These are phyloP conservation scores for Nissolia schottii DNA, from an alignment of 306 rosid genomes.

Conservation along the genomic window DNA sequence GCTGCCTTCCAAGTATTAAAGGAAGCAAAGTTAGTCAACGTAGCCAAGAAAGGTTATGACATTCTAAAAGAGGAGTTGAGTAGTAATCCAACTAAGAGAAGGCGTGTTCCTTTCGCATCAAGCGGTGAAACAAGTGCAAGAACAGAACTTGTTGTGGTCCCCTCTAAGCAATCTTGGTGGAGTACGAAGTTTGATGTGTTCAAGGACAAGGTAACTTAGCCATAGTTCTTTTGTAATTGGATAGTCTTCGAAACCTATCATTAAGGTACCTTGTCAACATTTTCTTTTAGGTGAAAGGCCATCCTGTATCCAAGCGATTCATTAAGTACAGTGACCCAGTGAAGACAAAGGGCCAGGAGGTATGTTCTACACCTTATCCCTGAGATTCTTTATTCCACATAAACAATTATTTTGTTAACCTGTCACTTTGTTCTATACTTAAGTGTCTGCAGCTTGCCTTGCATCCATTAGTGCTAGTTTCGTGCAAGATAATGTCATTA, in stretches of 20 bases:
- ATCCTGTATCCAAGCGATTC: slow-evolving; percentile 57
- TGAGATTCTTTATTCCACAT: slow-evolving; percentile 5
- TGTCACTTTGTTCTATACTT: background rate
- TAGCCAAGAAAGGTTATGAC: slow-evolving; percentile 78
- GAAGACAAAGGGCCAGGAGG: slow-evolving; percentile 77
- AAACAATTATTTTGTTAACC: background rate
- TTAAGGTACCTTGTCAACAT: slow-evolving; percentile 2
- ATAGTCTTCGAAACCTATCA: background rate
- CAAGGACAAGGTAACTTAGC: slow-evolving; percentile 59
- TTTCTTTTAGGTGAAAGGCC: slow-evolving; percentile 52
- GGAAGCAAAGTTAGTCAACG: slow-evolving; percentile 56
- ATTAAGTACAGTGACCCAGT: slow-evolving; percentile 63
- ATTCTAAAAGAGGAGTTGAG: slow-evolving; percentile 78
- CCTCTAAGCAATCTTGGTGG: slow-evolving; percentile 68
- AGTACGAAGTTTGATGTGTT: slow-evolving; percentile 71
- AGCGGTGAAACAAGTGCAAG: slow-evolving; percentile 62
- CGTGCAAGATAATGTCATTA: background rate
- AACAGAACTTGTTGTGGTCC: slow-evolving; percentile 63
- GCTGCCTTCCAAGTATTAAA: slow-evolving; percentile 60
- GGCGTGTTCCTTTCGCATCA: slow-evolving; percentile 44
- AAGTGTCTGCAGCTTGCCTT: slow-evolving; percentile 1
- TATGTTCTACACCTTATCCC: slow-evolving; percentile 29
- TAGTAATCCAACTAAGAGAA: slow-evolving; percentile 56
- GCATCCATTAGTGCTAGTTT: slow-evolving; percentile 1
- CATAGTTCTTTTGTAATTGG: background rate